Evolutionary conservation across 1,284 basidiomycete genomes (phyloP), one percentile per base, ranked within the genome.

Genomic region (Ganoderma boninense): DNA sequence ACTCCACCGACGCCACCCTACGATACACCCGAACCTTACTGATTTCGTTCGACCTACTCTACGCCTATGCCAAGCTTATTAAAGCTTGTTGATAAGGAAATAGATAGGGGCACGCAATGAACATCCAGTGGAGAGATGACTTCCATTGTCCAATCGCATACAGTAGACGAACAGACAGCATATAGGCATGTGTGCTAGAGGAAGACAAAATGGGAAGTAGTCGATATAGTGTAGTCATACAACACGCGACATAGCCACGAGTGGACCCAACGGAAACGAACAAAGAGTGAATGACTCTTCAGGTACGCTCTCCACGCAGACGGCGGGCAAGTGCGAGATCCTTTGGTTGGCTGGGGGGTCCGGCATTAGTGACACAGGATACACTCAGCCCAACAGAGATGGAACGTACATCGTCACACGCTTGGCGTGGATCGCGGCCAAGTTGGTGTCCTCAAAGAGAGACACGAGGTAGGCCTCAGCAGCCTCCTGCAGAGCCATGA

Each of bases 391-490:
- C 49, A 43, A 43, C 66, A 23, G 35, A 29, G 65, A 20, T 56
- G 43, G n/a, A 23, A 75, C 76, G 52, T 65, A 77, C 76, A 93
- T 93, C 66, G 92, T 93, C 71, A 96, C 95, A 85, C 95, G 92
- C 90, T 95, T 95, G 73, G 93, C 93, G 84, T 95, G 93, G 83
- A 95, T 94, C 71, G 93, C 93, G 72, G 92, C 92, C 78, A 94
- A 86, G 85, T 94, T 94, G 82, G 92, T 92, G 82, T 93, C 91
- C 80, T 93, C 91, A 82, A 96, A 96, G 78, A 96, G 87, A 42
- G 93, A 95, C 83, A 97, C 95, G 76, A 97, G 93, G 87, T 97
- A 97, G 23, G 95, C 95, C 86, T 97, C 95, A 69, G 94, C 88
- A 2, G 95, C 95, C 86, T 97, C 95, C 84, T 97, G 95, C 68